These are phyloP conservation scores for Lagenaria siceraria DNA, from an alignment of 306 rosid genomes.

Conservation along the genomic window DNA sequence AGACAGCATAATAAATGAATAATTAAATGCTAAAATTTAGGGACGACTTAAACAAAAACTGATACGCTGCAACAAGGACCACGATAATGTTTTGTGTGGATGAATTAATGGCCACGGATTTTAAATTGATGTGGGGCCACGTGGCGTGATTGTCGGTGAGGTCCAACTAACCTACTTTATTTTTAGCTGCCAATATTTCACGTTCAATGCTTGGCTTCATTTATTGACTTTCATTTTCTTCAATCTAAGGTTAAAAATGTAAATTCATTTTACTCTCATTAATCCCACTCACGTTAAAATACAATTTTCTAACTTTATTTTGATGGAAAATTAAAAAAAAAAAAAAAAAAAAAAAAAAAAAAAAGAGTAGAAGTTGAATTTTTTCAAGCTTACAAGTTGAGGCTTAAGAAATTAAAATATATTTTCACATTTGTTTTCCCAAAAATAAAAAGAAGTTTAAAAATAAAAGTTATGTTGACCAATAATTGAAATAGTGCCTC, in stretches of 20 bases:
- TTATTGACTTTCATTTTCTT: not conserved
- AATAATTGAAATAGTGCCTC: not conserved
- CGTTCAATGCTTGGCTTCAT: too few species aligned
- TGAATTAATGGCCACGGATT: not conserved
- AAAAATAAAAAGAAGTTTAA: too few species aligned
- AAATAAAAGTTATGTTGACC: not conserved
- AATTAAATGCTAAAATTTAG: not conserved
- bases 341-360: too few species aligned
- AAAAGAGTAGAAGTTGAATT: not conserved
- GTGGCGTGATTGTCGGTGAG: not conserved
- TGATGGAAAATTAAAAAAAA: not conserved
- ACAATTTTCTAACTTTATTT: not conserved
- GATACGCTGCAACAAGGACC: not conserved
- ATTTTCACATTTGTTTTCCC: too few species aligned
- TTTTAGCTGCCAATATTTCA: too few species aligned
- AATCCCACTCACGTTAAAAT: not conserved
- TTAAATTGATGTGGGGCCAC: not conserved
- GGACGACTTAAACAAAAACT: not conserved
- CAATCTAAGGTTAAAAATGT: not conserved
- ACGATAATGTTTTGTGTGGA: not conserved
- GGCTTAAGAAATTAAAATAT: not conserved
- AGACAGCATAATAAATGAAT: constrained; percentile 3
- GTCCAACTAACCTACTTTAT: not conserved
- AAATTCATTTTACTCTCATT: not conserved
- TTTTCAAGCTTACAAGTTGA: not conserved